phyloP scores from a whole-genome alignment of 2,329 filamentous ascomycete genomes.

The Aspergillus udagawae region DNA sequence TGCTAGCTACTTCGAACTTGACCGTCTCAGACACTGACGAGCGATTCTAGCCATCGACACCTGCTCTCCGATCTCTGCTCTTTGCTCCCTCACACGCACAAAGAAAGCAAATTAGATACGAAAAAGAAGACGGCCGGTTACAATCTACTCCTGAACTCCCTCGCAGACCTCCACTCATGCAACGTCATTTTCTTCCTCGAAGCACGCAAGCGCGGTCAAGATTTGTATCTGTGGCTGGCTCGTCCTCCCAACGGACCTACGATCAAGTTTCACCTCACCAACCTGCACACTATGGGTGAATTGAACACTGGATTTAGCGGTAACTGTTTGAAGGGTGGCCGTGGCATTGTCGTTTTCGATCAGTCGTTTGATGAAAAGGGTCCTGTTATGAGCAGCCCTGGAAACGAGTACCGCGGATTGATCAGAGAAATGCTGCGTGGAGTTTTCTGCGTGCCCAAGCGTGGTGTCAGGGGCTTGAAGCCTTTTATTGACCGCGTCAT shows the following conservation, averaged over 20 bases:
- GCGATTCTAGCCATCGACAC: constrained; percentile 73
- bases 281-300: constrained; percentile 92
- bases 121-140: constrained; percentile 64
- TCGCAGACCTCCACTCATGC: constrained; percentile 78
- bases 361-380: constrained; percentile 73
- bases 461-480: constrained; percentile 79
- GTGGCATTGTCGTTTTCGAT: constrained; percentile 90
- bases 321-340: constrained; percentile 90
- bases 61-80: constrained; percentile 83
- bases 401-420: constrained; percentile 42
- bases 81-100: constrained; percentile 85
- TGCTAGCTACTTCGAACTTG: neutral
- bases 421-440: constrained; percentile 87
- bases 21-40: neutral
- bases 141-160: constrained; percentile 75
- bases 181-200: constrained; percentile 96
- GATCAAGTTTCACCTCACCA: constrained; percentile 53
- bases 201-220: constrained; percentile 79
- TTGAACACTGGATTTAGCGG: constrained; percentile 78
- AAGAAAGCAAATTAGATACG: constrained; percentile 95
- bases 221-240: constrained; percentile 90
- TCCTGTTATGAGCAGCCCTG: constrained; percentile 64
- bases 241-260: constrained; percentile 83
- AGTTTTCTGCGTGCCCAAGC: constrained; percentile 84
- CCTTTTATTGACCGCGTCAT: constrained; percentile 96